A percentile compares a stretch with the other conserved stretches of the same genome.
These are phyloP conservation scores for Fusarium coffeatum DNA, from an alignment of 2,329 filamentous ascomycete genomes.

Conservation along the genomic window DNA sequence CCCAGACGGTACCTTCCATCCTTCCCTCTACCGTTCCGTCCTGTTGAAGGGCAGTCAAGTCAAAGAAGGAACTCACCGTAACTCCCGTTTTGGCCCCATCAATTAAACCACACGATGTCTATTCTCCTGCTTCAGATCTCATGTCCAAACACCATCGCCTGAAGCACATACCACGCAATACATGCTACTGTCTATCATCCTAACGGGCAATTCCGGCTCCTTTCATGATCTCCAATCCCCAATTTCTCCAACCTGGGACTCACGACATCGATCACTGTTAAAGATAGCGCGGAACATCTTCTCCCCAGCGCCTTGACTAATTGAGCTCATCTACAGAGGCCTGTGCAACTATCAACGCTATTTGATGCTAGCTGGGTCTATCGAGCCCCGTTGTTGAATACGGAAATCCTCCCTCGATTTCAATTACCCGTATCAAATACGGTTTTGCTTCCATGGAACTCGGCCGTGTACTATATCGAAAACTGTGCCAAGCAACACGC, in stretches of 20 bases:
- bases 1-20: slow-evolving; percentile 12
- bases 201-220: slow-evolving; percentile 2
- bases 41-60: neutral
- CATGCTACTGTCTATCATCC: neutral
- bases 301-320: slow-evolving; percentile 20
- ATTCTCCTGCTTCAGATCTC: neutral
- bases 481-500: slow-evolving; percentile 23
- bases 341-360: slow-evolving; percentile 28
- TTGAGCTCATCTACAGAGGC: slow-evolving; percentile 18
- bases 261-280: neutral
- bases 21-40: neutral
- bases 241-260: slow-evolving; percentile 12
- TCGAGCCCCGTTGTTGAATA: slow-evolving; percentile 11
- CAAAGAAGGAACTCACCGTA: neutral
- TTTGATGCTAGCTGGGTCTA: slow-evolving; percentile 29
- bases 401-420: slow-evolving; percentile 15
- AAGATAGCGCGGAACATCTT: neutral
- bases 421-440: slow-evolving; percentile 13
- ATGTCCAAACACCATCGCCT: neutral
- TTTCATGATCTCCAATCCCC: slow-evolving; percentile 13
- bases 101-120: neutral
- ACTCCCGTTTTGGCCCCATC: slow-evolving; percentile 5
- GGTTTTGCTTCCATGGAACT: slow-evolving; percentile 17
- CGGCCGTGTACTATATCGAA: slow-evolving; percentile 24
- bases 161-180: neutral